phyloP scores from a whole-genome alignment of 139 green algal genomes.

The Astrephomene gubernaculifera region DNA sequence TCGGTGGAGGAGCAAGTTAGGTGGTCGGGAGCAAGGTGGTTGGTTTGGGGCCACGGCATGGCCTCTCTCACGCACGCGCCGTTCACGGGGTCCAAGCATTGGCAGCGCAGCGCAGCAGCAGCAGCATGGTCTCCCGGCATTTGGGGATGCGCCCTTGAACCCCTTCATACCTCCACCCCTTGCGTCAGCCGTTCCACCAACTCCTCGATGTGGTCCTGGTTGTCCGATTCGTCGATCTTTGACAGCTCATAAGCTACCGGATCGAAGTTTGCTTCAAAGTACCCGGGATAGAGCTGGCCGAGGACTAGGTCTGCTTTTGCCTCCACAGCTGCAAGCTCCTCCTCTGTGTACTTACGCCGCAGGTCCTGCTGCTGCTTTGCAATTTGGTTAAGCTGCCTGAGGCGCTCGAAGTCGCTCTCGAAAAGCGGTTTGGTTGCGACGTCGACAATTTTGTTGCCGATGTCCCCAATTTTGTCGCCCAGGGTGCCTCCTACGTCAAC shows the following conservation, averaged over 20 bases:
- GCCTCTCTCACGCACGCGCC: too few species aligned
- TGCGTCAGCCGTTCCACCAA: conserved; percentile 64
- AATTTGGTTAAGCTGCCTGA: conserved; percentile 40
- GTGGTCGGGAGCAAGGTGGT: too few species aligned
- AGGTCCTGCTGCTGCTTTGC: conserved; percentile 45
- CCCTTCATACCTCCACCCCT: conserved; percentile 62
- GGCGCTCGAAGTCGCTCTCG: conserved; percentile 46
- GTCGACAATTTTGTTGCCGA: conserved; percentile 35
- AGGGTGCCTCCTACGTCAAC: conserved; percentile 33
- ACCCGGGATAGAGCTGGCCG: conserved; percentile 48
- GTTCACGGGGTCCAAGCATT: too few species aligned
- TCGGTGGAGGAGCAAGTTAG: too few species aligned
- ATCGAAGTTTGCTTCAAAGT: conserved; percentile 66
- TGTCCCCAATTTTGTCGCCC: conserved; percentile 42
- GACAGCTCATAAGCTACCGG: conserved; percentile 61
- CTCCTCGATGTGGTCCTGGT: conserved; percentile 65
- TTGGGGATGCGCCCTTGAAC: neutral
- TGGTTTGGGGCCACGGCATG: too few species aligned
- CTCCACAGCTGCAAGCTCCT: conserved; percentile 48
- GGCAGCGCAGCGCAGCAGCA: too few species aligned
- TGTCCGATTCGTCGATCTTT: conserved; percentile 44
- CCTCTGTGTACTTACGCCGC: conserved; percentile 37
- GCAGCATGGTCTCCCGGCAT: too few species aligned
- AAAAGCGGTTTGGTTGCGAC: neutral
- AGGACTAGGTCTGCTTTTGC: conserved; percentile 50